Evolutionary conservation across 805 yeast species (phyloP), one percentile per base, ranked within the genome.

Genomic region (Cyberlindnera euphorbiiphila): DNA sequence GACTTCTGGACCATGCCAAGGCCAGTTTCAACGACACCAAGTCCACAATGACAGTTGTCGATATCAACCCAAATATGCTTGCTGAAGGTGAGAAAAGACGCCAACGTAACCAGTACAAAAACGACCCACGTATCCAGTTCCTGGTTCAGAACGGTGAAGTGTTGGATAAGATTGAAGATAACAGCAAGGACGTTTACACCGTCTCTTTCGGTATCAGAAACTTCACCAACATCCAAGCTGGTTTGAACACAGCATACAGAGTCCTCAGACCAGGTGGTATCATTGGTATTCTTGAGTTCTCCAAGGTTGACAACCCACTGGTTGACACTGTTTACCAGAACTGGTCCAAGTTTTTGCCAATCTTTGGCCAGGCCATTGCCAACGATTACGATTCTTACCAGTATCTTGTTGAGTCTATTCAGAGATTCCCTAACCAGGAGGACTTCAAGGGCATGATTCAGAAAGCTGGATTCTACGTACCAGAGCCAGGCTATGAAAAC

Each of bases 121-220:
- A 61, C 26, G 67, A 64, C 34, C 61, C 68, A 15, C 72, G 98
- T 50, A 81, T 93, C 31, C 65, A 69, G 33, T 93, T 91, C 57
- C 51, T 86, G 43, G 96, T 85, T 29, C 98, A 91, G 64, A 89
- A 93, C 54, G 98, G 98, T 45, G 96, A 93, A 65, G 69, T 71
- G 8, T 72, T 93, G 67, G 97, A 87, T 50, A 69, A 77, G 38
- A 85, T 93, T 47, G 82, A 80, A 32, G 88, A 83, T 53, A 79
- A 82, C 59, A 85, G 96, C 7, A 91, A 88, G 65, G 98, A 93
- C 59, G 79, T 93, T 35, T 93, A 93, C 64, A 93, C 98, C 3
- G 88, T 93, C 51, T 95, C 97, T 3, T 93, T 93, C 61, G 98
- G 98, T 42, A 93, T 93, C 65, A 78, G 98, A 64, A 93, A 93